phyloP scores from a whole-genome alignment of 148 eudicot genomes.

The Rhododendron griersonianum region DNA sequence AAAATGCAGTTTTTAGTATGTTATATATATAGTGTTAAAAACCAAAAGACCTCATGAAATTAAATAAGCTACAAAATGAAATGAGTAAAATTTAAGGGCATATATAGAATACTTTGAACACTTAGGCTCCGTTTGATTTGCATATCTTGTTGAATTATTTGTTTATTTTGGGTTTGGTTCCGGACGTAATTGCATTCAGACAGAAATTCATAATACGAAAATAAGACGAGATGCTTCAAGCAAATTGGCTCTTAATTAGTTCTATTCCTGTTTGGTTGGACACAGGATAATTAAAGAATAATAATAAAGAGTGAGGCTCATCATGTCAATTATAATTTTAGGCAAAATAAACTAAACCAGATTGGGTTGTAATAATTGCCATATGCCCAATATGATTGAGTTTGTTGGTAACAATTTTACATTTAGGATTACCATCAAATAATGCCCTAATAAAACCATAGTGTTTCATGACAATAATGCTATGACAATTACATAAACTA shows the following conservation, averaged over 20 bases:
- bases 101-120: neutral
- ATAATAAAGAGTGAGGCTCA: neutral
- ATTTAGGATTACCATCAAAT: neutral
- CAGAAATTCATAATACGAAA: neutral
- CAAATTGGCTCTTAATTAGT: neutral
- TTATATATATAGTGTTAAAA: too few relatives aligned
- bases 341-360: neutral
- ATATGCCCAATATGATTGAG: neutral
- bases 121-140: neutral
- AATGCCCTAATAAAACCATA: neutral
- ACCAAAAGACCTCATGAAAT: neutral
- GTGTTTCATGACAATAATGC: neutral
- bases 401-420: neutral
- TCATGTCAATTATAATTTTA: neutral
- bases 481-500: neutral
- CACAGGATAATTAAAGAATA: too few relatives aligned
- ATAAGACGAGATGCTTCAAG: neutral
- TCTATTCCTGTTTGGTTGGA: neutral
- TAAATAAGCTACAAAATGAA: neutral
- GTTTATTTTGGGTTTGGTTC: neutral
- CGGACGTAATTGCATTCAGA: too few relatives aligned
- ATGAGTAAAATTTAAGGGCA: too few relatives aligned
- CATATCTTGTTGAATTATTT: neutral
- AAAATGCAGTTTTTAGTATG: neutral
- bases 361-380: neutral